These are phyloP conservation scores for Priceomyces melissophilus DNA, from an alignment of 805 yeast genomes.

Conservation along the genomic window DNA sequence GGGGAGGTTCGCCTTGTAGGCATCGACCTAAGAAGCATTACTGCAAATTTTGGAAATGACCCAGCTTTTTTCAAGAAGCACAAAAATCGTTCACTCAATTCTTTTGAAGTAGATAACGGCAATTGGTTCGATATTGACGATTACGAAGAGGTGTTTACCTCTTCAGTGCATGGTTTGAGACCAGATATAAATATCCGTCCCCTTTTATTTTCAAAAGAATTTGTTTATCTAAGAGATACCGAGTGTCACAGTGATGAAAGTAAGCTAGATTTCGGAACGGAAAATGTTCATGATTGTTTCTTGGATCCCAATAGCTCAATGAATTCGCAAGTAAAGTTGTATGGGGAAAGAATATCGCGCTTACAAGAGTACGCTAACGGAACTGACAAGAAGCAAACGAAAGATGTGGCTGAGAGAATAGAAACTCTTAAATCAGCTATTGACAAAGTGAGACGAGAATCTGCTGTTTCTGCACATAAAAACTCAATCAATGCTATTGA, in stretches of 20 bases:
- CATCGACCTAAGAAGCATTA: conserved; percentile 59
- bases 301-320: conserved; percentile 24
- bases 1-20: conserved; percentile 59
- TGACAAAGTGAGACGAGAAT: conserved; percentile 4
- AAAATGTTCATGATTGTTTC: conserved; percentile 28
- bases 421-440: conserved; percentile 18
- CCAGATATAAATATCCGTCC: conserved; percentile 54
- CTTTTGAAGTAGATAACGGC: conserved; percentile 49
- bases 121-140: conserved; percentile 64
- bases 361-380: conserved; percentile 15
- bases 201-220: conserved; percentile 62
- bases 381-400: conserved; percentile 4
- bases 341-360: conserved; percentile 23
- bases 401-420: conserved; percentile 15
- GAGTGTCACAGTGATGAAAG: conserved; percentile 7
- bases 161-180: conserved; percentile 31
- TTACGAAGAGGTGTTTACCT: conserved; percentile 53
- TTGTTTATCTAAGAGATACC: conserved; percentile 67
- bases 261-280: conserved; percentile 19
- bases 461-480: conserved; percentile 2
- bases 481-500: conserved; percentile 1
- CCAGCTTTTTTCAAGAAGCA: conserved; percentile 13
- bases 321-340: conserved; percentile 24
- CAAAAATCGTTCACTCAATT: conserved; percentile 6
- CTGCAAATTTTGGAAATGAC: conserved; percentile 41